phyloP scores from a whole-genome alignment of 163 green algal species.

The Scenedesmus sp. region DNA sequence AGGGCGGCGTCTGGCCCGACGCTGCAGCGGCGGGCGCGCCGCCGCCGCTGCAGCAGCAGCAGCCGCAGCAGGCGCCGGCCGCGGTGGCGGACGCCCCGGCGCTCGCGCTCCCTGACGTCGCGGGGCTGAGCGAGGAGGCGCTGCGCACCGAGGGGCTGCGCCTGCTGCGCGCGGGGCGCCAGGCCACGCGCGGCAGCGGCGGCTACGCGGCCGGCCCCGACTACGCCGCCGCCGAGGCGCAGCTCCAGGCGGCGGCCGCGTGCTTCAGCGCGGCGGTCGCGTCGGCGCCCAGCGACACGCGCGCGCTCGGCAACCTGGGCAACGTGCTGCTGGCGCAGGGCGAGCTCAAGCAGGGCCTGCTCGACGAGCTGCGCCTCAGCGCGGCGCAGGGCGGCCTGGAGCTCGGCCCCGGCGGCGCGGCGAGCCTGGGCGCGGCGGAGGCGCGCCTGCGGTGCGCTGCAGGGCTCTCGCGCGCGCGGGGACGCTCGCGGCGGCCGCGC shows the following conservation, averaged over 20 bases:
- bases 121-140: slow-evolving; percentile 14
- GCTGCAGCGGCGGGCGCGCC: background rate
- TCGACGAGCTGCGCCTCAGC: slow-evolving; percentile 52
- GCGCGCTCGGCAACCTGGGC: slow-evolving; percentile 72
- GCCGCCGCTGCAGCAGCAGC: slow-evolving; percentile 9
- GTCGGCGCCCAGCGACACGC: slow-evolving; percentile 45
- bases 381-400: slow-evolving; percentile 16
- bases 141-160: slow-evolving; percentile 62
- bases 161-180: slow-evolving; percentile 61
- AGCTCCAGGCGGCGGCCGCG: slow-evolving; percentile 56
- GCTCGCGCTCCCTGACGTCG: background rate
- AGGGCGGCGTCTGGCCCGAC: background rate
- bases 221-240: slow-evolving; percentile 38
- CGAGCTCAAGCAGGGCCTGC: slow-evolving; percentile 65
- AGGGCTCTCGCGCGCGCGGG: background rate
- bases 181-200: slow-evolving; percentile 50
- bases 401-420: background rate
- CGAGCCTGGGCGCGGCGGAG: slow-evolving; percentile 20
- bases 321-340: slow-evolving; percentile 74
- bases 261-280: slow-evolving; percentile 57
- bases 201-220: slow-evolving; percentile 4
- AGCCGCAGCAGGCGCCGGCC: slow-evolving; percentile 3
- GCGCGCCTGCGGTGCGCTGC: background rate
- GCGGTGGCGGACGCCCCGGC: background rate
- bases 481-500: background rate